A percentile compares a stretch with the other conserved stretches of the same genome.
Conservation (phyloP, 1,284 basidiomycete genomes). For the Irpex lacteus region DNA sequence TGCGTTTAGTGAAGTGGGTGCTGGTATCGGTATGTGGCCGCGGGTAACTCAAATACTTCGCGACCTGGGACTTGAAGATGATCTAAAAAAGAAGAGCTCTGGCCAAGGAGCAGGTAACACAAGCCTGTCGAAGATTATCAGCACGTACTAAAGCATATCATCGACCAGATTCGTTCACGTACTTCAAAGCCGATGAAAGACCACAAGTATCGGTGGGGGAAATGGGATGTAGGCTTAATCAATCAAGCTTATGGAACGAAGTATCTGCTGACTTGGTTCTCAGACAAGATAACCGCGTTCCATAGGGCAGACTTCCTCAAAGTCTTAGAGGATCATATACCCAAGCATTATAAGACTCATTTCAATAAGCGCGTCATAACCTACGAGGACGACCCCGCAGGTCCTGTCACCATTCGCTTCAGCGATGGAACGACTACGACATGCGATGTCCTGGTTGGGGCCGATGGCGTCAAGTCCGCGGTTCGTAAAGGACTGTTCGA, state of each 20-base stretch:
- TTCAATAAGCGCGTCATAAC: conserved; percentile 36
- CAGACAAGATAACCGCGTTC: background rate
- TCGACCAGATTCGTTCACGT: background rate
- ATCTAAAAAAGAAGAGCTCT: conserved; percentile 13
- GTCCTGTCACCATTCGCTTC: conserved; percentile 24
- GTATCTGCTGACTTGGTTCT: background rate
- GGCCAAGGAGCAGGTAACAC: background rate
- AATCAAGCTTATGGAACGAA: too few relatives aligned
- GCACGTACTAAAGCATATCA: too few relatives aligned
- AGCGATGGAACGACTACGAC: conserved; percentile 43
- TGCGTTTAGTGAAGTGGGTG: conserved; percentile 39
- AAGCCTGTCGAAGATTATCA: too few relatives aligned
- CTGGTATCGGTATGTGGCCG: conserved; percentile 34
- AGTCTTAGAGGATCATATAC: conserved; percentile 36
- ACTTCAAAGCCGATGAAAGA: background rate
- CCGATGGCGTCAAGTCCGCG: conserved; percentile 39
- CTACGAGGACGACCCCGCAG: conserved; percentile 24
- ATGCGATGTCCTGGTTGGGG: conserved; percentile 51
- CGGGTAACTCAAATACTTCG: conserved; percentile 21
- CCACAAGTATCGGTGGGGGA: background rate
- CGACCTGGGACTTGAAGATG: conserved; percentile 22
- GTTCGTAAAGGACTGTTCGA: conserved; percentile 25
- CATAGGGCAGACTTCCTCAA: conserved; percentile 30
- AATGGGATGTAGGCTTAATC: background rate
- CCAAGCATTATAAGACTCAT: conserved; percentile 29